Evolutionary conservation across 106 monocot genomes (phyloP), one percentile per base, ranked within the genome.

Genomic region (Platanthera guangdongensis): DNA sequence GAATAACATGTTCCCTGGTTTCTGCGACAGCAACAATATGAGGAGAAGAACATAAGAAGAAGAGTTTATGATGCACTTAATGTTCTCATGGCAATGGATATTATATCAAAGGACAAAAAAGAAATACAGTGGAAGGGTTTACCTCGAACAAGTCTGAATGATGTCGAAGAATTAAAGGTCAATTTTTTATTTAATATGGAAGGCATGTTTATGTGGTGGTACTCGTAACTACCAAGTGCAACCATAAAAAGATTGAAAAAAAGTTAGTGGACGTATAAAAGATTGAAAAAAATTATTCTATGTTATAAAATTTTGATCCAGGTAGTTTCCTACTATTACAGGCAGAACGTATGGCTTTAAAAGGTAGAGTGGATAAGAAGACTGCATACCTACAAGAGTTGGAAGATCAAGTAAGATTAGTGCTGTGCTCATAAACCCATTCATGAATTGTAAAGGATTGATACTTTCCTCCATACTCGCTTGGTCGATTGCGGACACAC

Each of bases 51-150:
- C 79, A 95, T 95, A 88, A 73, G 95, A n/a, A 62, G 95, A 71
- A 90, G 95, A 74, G 95, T 95, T 6, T 95, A 95, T 82, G 95
- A 95, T 88, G 95, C 95, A 3, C 67, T 95, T 39, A 95, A 95
- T 77, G 95, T 95, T 21, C 85, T 95, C 6, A 95, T 92, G 95
- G 95, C 95, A 68, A 92, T 95, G 95, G 95, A 95, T 82, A 92
- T 95, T 54, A 92, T 95, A 48, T 92, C 90, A 63, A 95, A 95
- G 77, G 90, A 95, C 78, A 95, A 90, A 79, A 95, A 92, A 68
- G 95, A 95, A 81, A 95, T 95, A 80, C 95, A 92, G 54, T 95
- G 95, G 95, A 95, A 88, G 60, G 95, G 95, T 74, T 92, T 95
- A 67, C 95, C 95, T 76, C 88, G 92, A 16, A 95, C 90, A 60